These are phyloP conservation scores for Saccharomycopsis sp. DNA, from an alignment of 805 yeast species.

Conservation along the genomic window DNA sequence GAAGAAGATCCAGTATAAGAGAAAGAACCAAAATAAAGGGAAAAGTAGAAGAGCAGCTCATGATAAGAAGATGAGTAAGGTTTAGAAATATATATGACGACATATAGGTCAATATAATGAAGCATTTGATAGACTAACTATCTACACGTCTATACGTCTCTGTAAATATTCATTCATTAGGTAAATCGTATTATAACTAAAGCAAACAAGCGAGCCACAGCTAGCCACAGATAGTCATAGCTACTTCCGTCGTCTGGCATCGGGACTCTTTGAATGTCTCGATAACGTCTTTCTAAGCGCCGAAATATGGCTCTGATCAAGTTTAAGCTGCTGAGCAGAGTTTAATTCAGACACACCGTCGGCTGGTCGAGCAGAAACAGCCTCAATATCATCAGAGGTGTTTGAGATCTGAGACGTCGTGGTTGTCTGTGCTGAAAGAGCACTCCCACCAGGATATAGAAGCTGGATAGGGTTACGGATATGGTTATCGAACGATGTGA, in stretches of 20 bases:
- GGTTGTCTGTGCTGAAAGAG: not conserved
- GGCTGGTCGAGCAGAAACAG: not conserved
- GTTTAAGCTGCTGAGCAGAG: not conserved
- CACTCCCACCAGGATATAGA: not conserved
- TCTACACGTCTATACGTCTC: too few species aligned
- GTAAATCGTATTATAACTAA: too few species aligned
- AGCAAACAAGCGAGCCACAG: too few species aligned
- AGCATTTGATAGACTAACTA: too few species aligned
- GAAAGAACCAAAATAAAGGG: not conserved
- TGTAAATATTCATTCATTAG: too few species aligned
- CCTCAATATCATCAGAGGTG: not conserved
- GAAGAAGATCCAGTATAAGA: not conserved
- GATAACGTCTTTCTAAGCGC: not conserved
- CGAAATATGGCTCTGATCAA: slow-evolving; percentile 1
- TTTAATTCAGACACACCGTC: not conserved
- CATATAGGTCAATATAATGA: not conserved
- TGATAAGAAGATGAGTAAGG: slow-evolving; percentile 41
- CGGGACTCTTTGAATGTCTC: not conserved
- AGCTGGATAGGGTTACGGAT: not conserved
- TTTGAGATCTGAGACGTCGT: not conserved
- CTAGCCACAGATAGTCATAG: too few species aligned
- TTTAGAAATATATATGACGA: not conserved
- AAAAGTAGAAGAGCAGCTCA: slow-evolving; percentile 46
- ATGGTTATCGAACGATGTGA: not conserved
- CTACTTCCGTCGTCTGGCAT: not conserved